These are phyloP conservation scores for Epichloe gansuensis DNA, from an alignment of 2,329 filamentous ascomycete genomes.

Conservation along the genomic window DNA sequence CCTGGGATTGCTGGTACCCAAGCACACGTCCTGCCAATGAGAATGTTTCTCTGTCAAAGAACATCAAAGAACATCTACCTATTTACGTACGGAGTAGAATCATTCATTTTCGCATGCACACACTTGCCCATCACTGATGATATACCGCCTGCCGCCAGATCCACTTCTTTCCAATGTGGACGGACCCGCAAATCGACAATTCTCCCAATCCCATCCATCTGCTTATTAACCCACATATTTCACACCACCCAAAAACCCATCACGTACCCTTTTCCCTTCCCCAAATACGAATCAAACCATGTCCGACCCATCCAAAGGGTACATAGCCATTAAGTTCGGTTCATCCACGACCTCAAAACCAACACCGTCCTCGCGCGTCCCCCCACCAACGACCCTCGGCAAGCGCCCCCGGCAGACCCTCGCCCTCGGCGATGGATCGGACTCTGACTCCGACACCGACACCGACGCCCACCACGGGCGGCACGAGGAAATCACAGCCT, in stretches of 20 bases:
- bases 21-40: too few species aligned
- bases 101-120: too few species aligned
- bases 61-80: too few species aligned
- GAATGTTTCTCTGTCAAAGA: too few species aligned
- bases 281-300: conserved; percentile 14
- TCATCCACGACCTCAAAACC: conserved; percentile 11
- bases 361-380: conserved; percentile 11
- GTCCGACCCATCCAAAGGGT: conserved; percentile 23
- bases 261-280: neutral
- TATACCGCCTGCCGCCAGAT: too few species aligned
- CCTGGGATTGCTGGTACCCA: too few species aligned
- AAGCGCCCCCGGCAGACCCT: conserved; percentile 33
- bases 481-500: conserved; percentile 37
- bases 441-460: conserved; percentile 32
- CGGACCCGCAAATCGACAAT: too few species aligned
- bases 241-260: too few species aligned
- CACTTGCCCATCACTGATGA: too few species aligned
- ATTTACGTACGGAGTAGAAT: too few species aligned
- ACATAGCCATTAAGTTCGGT: conserved; percentile 39
- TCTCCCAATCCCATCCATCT: neutral
- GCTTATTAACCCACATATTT: neutral
- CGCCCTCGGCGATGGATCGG: conserved; percentile 26
- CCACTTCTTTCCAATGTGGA: too few species aligned
- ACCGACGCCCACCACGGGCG: conserved; percentile 24
- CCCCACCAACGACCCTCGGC: conserved; percentile 31